Evolutionary conservation across 2,329 filamentous ascomycete genomes (phyloP).

Genomic region (Colletotrichum euphorbiae): DNA sequence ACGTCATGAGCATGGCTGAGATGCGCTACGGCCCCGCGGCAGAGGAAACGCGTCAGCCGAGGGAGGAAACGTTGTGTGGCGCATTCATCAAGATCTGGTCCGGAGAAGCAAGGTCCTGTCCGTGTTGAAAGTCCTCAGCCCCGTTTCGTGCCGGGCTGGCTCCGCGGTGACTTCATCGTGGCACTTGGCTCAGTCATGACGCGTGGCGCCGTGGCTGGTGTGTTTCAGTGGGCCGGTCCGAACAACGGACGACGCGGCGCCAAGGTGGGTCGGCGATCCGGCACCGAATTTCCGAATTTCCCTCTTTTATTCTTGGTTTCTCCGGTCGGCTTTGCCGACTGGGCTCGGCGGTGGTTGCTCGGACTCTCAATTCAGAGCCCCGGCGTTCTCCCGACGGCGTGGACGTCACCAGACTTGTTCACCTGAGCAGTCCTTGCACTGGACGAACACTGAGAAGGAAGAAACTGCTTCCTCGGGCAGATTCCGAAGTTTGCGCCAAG

Average conservation of each 20-base stretch:
- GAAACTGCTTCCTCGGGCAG: too few relatives aligned
- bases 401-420: too few relatives aligned
- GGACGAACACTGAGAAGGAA: too few relatives aligned
- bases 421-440: too few relatives aligned
- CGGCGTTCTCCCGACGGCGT: too few relatives aligned
- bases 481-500: too few relatives aligned
- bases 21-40: slow-evolving; percentile 8
- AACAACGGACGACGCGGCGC: slow-evolving; percentile 22
- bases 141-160: slow-evolving; percentile 13
- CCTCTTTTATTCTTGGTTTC: background rate
- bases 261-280: slow-evolving; percentile 32
- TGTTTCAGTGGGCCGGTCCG: slow-evolving; percentile 4
- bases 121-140: background rate
- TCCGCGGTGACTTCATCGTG: slow-evolving; percentile 34
- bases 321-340: background rate
- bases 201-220: slow-evolving; percentile 31
- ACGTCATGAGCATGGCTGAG: slow-evolving; percentile 30
- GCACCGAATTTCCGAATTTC: background rate
- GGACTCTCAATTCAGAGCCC: background rate
- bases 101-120: slow-evolving; percentile 7
- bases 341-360: background rate
- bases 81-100: background rate
- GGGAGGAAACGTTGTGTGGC: background rate
- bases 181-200: slow-evolving; percentile 23
- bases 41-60: slow-evolving; percentile 26